Base-by-base conservation (phyloP, 106 monocot species). In the Dioscorea alata region DNA sequence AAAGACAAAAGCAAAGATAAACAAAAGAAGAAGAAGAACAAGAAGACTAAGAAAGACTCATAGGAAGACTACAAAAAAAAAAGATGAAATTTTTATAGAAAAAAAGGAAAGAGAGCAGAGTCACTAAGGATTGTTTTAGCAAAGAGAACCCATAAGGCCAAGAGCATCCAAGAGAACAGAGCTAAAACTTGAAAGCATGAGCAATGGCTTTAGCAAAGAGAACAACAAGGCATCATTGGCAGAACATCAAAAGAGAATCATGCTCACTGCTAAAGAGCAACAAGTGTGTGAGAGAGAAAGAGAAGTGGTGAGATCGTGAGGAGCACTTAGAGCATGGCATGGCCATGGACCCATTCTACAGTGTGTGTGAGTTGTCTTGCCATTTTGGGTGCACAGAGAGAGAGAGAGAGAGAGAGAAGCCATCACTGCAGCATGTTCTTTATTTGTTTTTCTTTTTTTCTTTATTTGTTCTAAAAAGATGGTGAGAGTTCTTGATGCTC, bases 271-370 rank as follows among this genome's bases (percentile, higher is more conserved):
- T 4, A 54, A 18, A 54, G 54, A 54, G 54, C 4, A 5, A 35
- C 32, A 35, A 20, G 64, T 4, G 33, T 42, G 35, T 20, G 64
- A 48, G 35, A 64, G 42, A 48, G 18, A 20, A 42, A 18, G 64
- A 64, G 64, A 64, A 62, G 25, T 17, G 61, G 25, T 15, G 61
- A 32, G 61, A 62, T 13, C 28, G 61, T 32, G 61, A 62, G 61
- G 61, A 33, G 61, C 16, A 62, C 61, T 21, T 62, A 31, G 28
- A 15, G 25, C 6, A 10, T 8, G 42, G 23, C 20, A 59, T 59
- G 59, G 12, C 22, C 22, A 23, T 59, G 23, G 59, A 59, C 59
- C 23, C 59, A 59, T 59, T 59, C 59, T 59, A 12, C 15, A 56
- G 20, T 42, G 42, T 42, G 42, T 42, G 42, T 42, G 42, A 42